Conservation (phyloP, 2,329 filamentous ascomycete genomes). For the Neonectria hederae region DNA sequence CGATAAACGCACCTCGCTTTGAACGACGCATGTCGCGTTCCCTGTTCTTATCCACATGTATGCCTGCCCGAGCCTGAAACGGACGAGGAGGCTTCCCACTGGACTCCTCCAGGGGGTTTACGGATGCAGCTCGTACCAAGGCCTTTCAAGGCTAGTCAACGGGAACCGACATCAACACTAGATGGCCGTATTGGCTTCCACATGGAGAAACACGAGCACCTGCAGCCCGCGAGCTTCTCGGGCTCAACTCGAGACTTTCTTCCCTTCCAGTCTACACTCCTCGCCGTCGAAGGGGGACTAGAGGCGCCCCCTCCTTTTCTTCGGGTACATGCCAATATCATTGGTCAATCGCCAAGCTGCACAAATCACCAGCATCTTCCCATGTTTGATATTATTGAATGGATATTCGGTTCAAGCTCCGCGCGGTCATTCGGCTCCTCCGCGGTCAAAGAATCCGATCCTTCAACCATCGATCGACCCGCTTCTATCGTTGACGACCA, state of each 20-base stretch:
- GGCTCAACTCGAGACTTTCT: conserved; percentile 23
- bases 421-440: conserved; percentile 28
- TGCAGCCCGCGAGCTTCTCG: conserved; percentile 34
- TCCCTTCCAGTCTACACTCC: conserved; percentile 28
- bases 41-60: conserved; percentile 19
- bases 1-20: conserved; percentile 19
- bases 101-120: conserved; percentile 21
- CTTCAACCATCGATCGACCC: conserved; percentile 23
- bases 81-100: conserved; percentile 22
- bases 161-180: conserved; percentile 34
- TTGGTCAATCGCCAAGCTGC: conserved; percentile 39
- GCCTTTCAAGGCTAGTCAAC: conserved; percentile 27
- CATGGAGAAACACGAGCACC: conserved; percentile 37
- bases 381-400: conserved; percentile 23
- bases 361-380: conserved; percentile 31
- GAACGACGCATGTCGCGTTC: conserved; percentile 29
- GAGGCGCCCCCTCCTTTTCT: conserved; percentile 36
- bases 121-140: conserved; percentile 29
- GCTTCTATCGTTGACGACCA: conserved; percentile 21
- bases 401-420: conserved; percentile 25
- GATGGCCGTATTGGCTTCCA: conserved; percentile 30
- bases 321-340: conserved; percentile 44
- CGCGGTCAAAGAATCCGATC: conserved; percentile 26
- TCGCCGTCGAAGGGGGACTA: conserved; percentile 27
- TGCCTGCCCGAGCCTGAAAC: conserved; percentile 15